phyloP scores from a whole-genome alignment of 2,329 filamentous ascomycete genomes.

The Fusarium sp. region DNA sequence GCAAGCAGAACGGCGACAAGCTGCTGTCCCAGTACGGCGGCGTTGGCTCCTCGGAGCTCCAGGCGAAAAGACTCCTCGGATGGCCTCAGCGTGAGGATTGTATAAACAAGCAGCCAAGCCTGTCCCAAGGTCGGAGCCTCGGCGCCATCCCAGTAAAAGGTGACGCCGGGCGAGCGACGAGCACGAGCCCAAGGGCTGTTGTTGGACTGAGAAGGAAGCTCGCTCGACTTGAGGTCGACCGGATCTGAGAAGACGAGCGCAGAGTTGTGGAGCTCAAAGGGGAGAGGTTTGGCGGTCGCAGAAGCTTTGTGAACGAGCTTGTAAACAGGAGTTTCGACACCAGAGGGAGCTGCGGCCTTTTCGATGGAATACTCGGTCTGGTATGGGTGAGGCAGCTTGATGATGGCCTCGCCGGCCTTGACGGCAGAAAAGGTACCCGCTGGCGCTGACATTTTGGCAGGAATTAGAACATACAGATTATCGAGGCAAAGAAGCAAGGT shows the following conservation, averaged over 20 bases:
- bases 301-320: conserved; percentile 47
- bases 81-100: conserved; percentile 60
- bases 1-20: conserved; percentile 58
- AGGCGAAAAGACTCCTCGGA: conserved; percentile 59
- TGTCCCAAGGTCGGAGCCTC: conserved; percentile 57
- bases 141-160: conserved; percentile 54
- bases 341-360: conserved; percentile 42
- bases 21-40: conserved; percentile 49
- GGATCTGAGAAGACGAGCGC: conserved; percentile 57
- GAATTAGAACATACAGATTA: background rate
- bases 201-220: conserved; percentile 58
- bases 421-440: conserved; percentile 35
- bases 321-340: conserved; percentile 44
- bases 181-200: conserved; percentile 65
- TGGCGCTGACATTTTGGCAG: conserved; percentile 31
- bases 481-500: background rate
- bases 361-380: conserved; percentile 55
- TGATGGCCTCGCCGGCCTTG: conserved; percentile 49
- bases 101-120: conserved; percentile 62
- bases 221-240: conserved; percentile 57
- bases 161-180: conserved; percentile 59
- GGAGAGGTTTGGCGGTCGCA: conserved; percentile 41
- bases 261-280: conserved; percentile 47
- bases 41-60: conserved; percentile 52
- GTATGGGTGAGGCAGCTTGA: conserved; percentile 61